Evolutionary conservation across 73 alveolate species (phyloP).

Genomic region (Symbiodinium pilosum): DNA sequence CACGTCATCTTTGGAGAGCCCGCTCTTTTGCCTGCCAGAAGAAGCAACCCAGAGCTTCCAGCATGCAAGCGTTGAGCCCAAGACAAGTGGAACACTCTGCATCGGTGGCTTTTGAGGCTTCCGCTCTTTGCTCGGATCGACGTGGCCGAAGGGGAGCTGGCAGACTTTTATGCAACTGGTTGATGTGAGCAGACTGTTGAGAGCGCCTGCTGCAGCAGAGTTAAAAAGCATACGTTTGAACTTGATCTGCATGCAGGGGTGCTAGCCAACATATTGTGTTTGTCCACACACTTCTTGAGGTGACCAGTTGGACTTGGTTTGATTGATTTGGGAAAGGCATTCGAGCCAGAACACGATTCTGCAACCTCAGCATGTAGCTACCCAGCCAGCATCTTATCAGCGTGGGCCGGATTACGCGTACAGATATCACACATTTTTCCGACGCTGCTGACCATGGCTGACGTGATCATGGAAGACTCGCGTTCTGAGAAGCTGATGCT

Average conservation of each 20-base stretch:
- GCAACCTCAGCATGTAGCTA: no score
- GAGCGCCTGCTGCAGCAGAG: no score
- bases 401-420: no score
- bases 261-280: no score
- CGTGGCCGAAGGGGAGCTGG: constrained; percentile 58
- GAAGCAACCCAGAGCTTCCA: constrained; percentile 23
- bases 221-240: no score
- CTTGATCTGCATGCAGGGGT: no score
- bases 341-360: no score
- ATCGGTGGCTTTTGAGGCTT: constrained; percentile 13
- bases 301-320: no score
- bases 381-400: no score
- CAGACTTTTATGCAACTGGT: background rate
- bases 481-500: background rate
- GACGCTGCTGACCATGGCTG: constrained; percentile 24
- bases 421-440: no score
- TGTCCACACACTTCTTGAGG: no score
- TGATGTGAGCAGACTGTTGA: background rate
- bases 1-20: constrained; percentile 62
- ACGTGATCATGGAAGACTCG: constrained; percentile 17
- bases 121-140: constrained; percentile 78
- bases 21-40: constrained; percentile 43
- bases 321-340: no score
- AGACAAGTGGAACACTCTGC: background rate
- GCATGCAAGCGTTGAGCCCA: background rate